Evolutionary conservation across 1,284 basidiomycete species (phyloP), one percentile per base, ranked within the genome.

Genomic region (Sporisorium graminicola): DNA sequence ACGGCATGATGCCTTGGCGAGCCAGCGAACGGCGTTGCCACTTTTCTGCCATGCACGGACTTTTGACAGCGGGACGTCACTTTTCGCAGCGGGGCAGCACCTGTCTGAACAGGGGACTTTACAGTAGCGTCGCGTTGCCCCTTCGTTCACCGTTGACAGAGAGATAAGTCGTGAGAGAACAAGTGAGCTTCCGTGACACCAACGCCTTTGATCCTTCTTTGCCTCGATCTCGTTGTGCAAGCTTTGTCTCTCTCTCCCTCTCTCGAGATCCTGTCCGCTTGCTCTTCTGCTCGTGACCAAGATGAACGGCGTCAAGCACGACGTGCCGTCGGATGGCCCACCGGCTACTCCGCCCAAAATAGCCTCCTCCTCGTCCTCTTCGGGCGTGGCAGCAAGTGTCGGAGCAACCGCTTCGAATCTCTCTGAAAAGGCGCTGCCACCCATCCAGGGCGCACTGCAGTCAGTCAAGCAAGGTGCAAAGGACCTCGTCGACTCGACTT

Each of bases 291-390:
- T 47, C 44, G 12, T 7, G n/a, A n/a, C n/a, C 24, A 65, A 14
- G 18, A 76, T 76, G 74, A 72, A 76, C 52, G 74, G 74, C 31
- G 57, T 71, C 59, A 63, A 59, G 43, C 56, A 60, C 58, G 64
- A 70, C 40, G 5, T 27, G 9, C 14, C 61, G 22, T 46, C 44
- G 13, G 22, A 2, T 49, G 22, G 6, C 43, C 33, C 59, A 6
- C 57, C 73, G 2, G 14, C 50, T 5, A 31, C 59, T 18, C 57
- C 67, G 14, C 58, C 73, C 37, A 70, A 70, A 35, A 37, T 14
- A 3, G 8, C 8, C 8, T 47, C 35, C 14, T 33, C 50, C 4
- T 47, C 42, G 5, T 9, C 56, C 29, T 26, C 52, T 29, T 42
- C 42, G 20, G 43, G n/a, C 3, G 13, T 26, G n/a, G n/a, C n/a